These are phyloP conservation scores for Trypanosoma caninum DNA, from an alignment of 208 protist genomes.

Conservation along the genomic window DNA sequence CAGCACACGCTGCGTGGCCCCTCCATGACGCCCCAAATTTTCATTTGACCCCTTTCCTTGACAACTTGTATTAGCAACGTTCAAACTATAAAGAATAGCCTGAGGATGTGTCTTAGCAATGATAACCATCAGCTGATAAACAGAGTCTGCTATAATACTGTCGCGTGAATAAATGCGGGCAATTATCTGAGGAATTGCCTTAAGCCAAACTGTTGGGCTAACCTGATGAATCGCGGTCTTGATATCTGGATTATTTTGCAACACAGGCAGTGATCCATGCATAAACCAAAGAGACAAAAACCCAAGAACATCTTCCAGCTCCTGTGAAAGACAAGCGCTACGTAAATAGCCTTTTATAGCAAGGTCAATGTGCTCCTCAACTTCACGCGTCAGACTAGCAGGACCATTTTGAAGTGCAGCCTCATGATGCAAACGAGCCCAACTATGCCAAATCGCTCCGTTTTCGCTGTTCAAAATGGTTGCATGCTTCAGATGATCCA, in stretches of 20 bases:
- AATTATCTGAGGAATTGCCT: constrained; percentile 99
- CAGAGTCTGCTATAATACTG: constrained; percentile 84
- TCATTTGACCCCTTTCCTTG: constrained; percentile 28
- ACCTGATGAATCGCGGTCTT: constrained; percentile 90
- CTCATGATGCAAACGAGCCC: constrained; percentile 95
- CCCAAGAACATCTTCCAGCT: constrained; percentile 97
- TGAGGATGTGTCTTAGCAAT: constrained; percentile 98
- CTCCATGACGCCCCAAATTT: constrained; percentile 59
- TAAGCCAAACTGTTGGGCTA: constrained; percentile 97
- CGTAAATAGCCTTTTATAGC: constrained; percentile 96
- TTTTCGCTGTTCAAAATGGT: constrained; percentile 88
- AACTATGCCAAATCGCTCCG: constrained; percentile 98
- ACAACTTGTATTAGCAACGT: constrained; percentile 93
- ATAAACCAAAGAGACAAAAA: constrained; percentile 99
- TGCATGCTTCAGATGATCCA: constrained; percentile 63
- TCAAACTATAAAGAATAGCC: constrained; percentile 99
- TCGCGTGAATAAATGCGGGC: constrained; percentile 95
- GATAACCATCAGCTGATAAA: constrained; percentile 91
- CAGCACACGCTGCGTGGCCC: constrained; percentile 81
- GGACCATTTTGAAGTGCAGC: constrained; percentile 30
- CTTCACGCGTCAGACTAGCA: constrained; percentile 2
- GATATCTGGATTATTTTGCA: constrained; percentile 63
- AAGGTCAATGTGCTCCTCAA: constrained; percentile 70
- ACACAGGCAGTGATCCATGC: constrained; percentile 56
- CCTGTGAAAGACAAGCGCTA: constrained; percentile 73